A percentile compares a stretch with the other conserved stretches of the same genome.
phyloP scores from a whole-genome alignment of 2,329 filamentous ascomycete genomes.

The Neofusicoccum umdonicola region DNA sequence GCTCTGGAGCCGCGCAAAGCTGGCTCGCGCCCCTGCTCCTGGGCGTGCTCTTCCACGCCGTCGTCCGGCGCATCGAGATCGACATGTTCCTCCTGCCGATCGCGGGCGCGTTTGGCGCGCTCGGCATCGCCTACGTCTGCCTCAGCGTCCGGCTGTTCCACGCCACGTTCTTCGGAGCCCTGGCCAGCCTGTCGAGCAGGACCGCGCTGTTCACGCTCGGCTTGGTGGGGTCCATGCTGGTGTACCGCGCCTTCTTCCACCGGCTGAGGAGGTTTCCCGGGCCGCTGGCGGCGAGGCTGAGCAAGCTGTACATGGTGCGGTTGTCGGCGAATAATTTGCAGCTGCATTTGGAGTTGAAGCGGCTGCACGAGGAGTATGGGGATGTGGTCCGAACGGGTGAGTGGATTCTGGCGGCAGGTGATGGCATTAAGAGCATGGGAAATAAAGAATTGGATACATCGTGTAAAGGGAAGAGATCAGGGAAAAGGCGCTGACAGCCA shows the following conservation, averaged over 20 bases:
- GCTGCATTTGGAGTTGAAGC: constrained; percentile 13
- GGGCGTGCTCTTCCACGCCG: not conserved
- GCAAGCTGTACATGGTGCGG: constrained; percentile 18
- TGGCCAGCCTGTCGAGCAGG: not conserved
- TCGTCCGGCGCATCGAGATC: not conserved
- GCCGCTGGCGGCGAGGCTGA: constrained; percentile 34
- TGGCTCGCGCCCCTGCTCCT: not conserved
- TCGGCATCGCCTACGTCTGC: not conserved
- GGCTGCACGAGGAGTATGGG: constrained; percentile 7
- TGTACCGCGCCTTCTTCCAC: constrained; percentile 35
- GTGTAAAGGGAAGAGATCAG: not conserved
- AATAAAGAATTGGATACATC: too few species aligned
- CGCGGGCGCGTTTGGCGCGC: not conserved
- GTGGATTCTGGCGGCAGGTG: constrained; percentile 20
- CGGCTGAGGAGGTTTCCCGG: constrained; percentile 35
- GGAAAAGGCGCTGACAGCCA: not conserved
- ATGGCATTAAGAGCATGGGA: too few species aligned
- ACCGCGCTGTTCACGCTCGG: not conserved
- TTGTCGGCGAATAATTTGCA: not conserved
- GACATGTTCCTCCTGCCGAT: not conserved
- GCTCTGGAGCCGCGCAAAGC: too few species aligned
- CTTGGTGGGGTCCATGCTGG: not conserved
- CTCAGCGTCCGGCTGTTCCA: not conserved
- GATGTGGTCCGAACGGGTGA: constrained; percentile 23
- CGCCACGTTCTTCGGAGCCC: not conserved